Conservation (phyloP, 2,329 filamentous ascomycete species). For the Sclerotinia subarctica region DNA sequence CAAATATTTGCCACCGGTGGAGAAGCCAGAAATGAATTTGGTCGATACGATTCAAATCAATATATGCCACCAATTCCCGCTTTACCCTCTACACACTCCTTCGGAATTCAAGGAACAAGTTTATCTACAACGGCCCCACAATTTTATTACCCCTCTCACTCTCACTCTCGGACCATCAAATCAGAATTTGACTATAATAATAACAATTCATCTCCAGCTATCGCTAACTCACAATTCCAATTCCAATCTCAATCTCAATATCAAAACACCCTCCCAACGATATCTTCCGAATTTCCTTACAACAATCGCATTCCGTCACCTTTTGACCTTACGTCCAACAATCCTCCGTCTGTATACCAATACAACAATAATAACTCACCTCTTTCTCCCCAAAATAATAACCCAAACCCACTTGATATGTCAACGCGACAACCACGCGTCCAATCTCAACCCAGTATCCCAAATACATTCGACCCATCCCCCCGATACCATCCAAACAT, state of each 20-base stretch:
- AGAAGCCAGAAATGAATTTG: conserved; percentile 20
- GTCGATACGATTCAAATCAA: conserved; percentile 24
- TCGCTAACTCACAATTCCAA: neutral
- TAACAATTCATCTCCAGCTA: conserved; percentile 1
- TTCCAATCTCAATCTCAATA: neutral
- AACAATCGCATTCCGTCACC: conserved; percentile 3
- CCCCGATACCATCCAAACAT: neutral
- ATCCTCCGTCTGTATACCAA: conserved; percentile 10
- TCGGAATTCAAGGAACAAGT: conserved; percentile 12
- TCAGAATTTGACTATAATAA: conserved; percentile 12
- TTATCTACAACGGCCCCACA: conserved; percentile 5
- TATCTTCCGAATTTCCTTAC: neutral
- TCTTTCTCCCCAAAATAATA: conserved; percentile 10
- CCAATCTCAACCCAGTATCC: neutral
- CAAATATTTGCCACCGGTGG: neutral
- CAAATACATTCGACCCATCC: neutral
- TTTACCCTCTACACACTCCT: conserved; percentile 31
- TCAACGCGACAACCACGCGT: conserved; percentile 13
- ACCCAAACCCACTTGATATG: neutral
- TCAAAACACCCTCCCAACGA: neutral
- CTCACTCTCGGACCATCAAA: conserved; percentile 23
- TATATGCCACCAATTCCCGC: conserved; percentile 37
- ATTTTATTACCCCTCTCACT: conserved; percentile 14
- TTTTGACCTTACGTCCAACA: neutral
- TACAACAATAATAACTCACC: conserved; percentile 21